Evolutionary conservation across 768 basidiomycete genomes (phyloP).

Genomic region (Leccinum truebloodii): DNA sequence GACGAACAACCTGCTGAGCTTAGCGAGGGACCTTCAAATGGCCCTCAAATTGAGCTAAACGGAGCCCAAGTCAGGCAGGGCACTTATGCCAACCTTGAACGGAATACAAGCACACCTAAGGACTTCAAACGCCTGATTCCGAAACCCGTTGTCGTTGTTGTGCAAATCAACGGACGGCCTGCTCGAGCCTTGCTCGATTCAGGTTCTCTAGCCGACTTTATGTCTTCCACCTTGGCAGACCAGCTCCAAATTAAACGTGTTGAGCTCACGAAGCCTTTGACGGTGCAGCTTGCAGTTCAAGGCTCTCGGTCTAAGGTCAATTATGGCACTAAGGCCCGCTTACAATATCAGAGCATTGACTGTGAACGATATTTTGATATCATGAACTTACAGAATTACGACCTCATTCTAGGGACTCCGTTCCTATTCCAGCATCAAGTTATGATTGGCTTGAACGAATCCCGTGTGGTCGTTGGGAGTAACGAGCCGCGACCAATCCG

Average conservation of each 20-base stretch:
- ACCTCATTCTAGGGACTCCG: slow-evolving; percentile 42
- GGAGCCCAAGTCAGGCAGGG: not conserved
- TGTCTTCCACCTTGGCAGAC: slow-evolving; percentile 30
- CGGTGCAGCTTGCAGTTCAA: slow-evolving; percentile 30
- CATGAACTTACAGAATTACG: slow-evolving; percentile 39
- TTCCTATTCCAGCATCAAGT: slow-evolving; percentile 38
- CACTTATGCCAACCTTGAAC: not conserved
- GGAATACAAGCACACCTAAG: rapidly evolving
- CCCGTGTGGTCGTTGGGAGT: slow-evolving; percentile 18
- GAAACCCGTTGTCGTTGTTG: slow-evolving; percentile 7
- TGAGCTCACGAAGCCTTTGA: slow-evolving; percentile 25
- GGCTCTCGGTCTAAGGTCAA: slow-evolving; percentile 34
- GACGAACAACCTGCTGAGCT: too few species aligned
- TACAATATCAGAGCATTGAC: slow-evolving; percentile 20
- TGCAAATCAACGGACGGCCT: slow-evolving; percentile 20
- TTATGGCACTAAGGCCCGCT: not conserved
- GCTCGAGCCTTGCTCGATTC: slow-evolving; percentile 24
- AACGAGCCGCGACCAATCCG: slow-evolving; percentile 11
- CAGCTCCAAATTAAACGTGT: slow-evolving; percentile 19
- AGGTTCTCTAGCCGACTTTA: slow-evolving; percentile 34
- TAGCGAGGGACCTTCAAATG: too few species aligned
- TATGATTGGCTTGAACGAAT: slow-evolving; percentile 28
- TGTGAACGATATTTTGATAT: slow-evolving; percentile 36
- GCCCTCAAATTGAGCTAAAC: not conserved
- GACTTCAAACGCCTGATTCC: slow-evolving; percentile 5